Evolutionary conservation across 139 green algal genomes (phyloP).

Genomic region (Deuterostichococcus epilithicus): DNA sequence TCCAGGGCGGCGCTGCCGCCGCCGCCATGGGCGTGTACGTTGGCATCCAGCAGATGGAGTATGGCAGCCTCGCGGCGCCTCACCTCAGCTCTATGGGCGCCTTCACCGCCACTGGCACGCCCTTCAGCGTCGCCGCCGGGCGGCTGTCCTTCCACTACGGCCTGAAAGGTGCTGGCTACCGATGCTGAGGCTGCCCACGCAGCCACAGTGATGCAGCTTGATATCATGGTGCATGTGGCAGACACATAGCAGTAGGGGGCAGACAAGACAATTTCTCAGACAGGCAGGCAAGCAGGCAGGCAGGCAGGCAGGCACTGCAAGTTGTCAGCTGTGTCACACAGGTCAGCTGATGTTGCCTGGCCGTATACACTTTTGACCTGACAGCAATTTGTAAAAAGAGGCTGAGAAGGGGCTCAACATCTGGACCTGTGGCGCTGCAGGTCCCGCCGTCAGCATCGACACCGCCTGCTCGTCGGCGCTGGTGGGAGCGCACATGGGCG

Average conservation of each 20-base stretch:
- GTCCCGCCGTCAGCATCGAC: conserved; percentile 20
- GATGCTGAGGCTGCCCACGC: too few species aligned
- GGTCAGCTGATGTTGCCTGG: too few species aligned
- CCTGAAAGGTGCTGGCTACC: conserved; percentile 7
- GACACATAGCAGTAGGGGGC: too few species aligned
- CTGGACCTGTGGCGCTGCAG: conserved; percentile 15
- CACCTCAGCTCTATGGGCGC: conserved; percentile 39
- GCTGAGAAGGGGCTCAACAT: too few species aligned
- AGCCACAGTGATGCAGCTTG: too few species aligned
- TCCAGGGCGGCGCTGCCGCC: neutral
- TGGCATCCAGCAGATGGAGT: conserved; percentile 66
- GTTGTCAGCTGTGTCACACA: too few species aligned
- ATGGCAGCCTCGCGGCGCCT: conserved; percentile 47
- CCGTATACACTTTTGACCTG: too few species aligned
- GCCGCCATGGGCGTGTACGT: conserved; percentile 57
- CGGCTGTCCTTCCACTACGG: conserved; percentile 41
- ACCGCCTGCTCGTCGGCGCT: conserved; percentile 44
- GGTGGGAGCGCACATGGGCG: conserved; percentile 39
- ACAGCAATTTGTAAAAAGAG: too few species aligned
- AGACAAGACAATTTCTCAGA: too few species aligned
- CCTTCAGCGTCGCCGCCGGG: conserved; percentile 58
- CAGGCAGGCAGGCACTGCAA: too few species aligned
- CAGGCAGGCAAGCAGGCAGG: too few species aligned
- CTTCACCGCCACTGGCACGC: conserved; percentile 71
- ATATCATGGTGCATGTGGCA: too few species aligned